phyloP scores from a whole-genome alignment of 257 asterid genomes.

The Nyctanthes arbortristis region DNA sequence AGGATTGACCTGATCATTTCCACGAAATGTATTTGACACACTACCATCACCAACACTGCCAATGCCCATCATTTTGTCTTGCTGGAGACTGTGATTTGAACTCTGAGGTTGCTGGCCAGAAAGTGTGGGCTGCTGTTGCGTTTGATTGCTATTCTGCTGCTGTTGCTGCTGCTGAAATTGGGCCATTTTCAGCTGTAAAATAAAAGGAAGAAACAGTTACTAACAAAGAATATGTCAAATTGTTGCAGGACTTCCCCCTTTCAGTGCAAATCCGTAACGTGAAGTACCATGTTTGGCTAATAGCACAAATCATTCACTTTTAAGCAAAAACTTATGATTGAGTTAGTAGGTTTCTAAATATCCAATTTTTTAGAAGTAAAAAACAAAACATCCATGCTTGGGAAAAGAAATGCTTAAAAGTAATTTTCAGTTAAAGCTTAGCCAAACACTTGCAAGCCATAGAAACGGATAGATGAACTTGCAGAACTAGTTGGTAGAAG shows the following conservation, averaged over 20 bases:
- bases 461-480: neutral
- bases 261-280: neutral
- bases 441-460: neutral
- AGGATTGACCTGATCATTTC: slow-evolving; percentile 51
- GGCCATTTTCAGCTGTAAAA: slow-evolving; percentile 67
- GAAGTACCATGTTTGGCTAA: neutral
- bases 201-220: slow-evolving; percentile 6
- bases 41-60: slow-evolving; percentile 46
- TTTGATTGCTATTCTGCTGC: slow-evolving; percentile 58
- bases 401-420: neutral
- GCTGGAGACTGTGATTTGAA: slow-evolving; percentile 48
- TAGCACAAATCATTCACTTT: neutral
- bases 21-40: slow-evolving; percentile 49
- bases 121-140: slow-evolving; percentile 63
- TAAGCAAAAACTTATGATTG: neutral
- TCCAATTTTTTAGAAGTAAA: neutral
- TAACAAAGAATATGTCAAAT: neutral
- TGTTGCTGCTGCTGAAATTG: too few relatives aligned
- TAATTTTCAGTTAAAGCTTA: neutral
- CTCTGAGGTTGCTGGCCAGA: slow-evolving; percentile 51
- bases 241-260: slow-evolving; percentile 2
- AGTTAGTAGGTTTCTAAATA: neutral
- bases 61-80: slow-evolving; percentile 48
- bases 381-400: neutral
- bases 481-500: neutral